Conservation (phyloP, 139 green algal species). For the Auxenochlorella pyrenoidosa region DNA sequence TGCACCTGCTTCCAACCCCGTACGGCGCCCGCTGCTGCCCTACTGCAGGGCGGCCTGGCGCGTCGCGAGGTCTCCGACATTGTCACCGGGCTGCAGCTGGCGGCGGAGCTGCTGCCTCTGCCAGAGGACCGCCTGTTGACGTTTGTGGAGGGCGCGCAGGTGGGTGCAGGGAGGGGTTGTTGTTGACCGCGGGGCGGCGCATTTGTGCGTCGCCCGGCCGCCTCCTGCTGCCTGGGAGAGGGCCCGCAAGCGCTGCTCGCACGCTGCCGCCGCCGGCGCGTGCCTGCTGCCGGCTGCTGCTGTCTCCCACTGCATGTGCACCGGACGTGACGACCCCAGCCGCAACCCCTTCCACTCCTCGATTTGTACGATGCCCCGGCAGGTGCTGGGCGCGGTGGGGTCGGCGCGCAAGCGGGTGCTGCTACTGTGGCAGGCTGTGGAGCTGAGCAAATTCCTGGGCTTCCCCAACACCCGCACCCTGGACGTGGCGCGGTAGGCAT, state of each 20-base stretch:
- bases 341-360: too few species aligned
- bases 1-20: too few species aligned
- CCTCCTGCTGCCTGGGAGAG: too few species aligned
- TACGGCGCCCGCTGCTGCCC: background rate
- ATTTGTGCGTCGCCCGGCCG: background rate
- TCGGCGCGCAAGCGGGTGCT: slow-evolving; percentile 70
- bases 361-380: background rate
- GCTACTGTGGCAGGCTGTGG: slow-evolving; percentile 78
- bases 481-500: slow-evolving; percentile 43
- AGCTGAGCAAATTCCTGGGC: slow-evolving; percentile 60
- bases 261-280: too few species aligned
- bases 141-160: slow-evolving; percentile 68
- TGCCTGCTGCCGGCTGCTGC: too few species aligned
- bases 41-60: slow-evolving; percentile 24
- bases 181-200: too few species aligned
- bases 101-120: slow-evolving; percentile 39
- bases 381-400: slow-evolving; percentile 72
- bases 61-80: slow-evolving; percentile 55
- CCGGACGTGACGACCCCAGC: too few species aligned
- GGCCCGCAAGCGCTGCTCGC: too few species aligned
- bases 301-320: too few species aligned
- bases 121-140: slow-evolving; percentile 68
- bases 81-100: slow-evolving; percentile 51
- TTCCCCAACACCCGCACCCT: slow-evolving; percentile 56
- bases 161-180: background rate